Evolutionary conservation across 73 alveolate genomes (phyloP).

Genomic region (Urostyla sp.): DNA sequence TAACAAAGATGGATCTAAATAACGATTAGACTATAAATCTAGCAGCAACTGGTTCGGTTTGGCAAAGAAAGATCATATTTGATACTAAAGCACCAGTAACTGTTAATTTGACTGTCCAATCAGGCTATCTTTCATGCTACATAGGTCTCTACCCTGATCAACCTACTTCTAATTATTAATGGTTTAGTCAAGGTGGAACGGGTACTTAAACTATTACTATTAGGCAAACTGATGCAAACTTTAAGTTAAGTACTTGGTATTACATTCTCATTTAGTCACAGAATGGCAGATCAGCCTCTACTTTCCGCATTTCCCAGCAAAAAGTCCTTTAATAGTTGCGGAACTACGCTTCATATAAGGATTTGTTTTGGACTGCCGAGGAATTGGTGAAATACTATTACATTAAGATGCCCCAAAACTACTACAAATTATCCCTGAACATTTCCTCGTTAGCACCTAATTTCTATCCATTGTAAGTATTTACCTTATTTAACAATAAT

Average conservation of each 20-base stretch:
- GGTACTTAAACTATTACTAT: not conserved
- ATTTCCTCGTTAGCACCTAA: conserved; percentile 5
- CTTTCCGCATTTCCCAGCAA: conserved; percentile 1
- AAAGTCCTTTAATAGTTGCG: conserved; percentile 5
- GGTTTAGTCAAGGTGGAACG: conserved; percentile 11
- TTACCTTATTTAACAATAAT: no score
- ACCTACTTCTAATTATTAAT: conserved; percentile 3
- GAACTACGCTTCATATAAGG: conserved; percentile 14
- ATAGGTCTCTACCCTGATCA: conserved; percentile 35
- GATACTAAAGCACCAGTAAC: conserved; percentile 28
- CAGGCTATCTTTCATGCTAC: conserved; percentile 24
- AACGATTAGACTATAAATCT: not conserved
- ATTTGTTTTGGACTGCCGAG: conserved; percentile 34
- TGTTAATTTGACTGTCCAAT: not conserved
- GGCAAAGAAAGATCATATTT: conserved; percentile 30
- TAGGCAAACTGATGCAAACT: conserved; percentile 35
- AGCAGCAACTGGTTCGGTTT: conserved; percentile 43
- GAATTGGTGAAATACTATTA: conserved; percentile 14
- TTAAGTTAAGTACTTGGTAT: conserved; percentile 43
- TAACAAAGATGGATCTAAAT: not conserved
- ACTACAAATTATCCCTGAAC: not conserved
- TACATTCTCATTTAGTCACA: conserved; percentile 20
- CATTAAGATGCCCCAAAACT: not conserved
- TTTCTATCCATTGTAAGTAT: conserved; percentile 10
- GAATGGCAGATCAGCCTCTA: conserved; percentile 18